These are phyloP conservation scores for Verticillium nubilum DNA, from an alignment of 2,329 filamentous ascomycete genomes.

Conservation along the genomic window DNA sequence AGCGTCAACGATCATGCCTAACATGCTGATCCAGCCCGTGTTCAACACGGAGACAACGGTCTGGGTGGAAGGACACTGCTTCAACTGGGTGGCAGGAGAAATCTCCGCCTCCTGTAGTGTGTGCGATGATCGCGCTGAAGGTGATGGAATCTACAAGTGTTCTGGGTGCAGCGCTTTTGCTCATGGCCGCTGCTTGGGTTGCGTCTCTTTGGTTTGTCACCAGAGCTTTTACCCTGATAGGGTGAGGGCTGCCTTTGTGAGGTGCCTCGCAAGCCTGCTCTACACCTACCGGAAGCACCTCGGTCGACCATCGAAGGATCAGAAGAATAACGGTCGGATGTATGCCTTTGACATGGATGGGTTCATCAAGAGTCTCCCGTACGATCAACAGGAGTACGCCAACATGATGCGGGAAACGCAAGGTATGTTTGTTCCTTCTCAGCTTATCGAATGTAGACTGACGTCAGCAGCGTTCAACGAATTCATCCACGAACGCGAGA, in stretches of 20 bases:
- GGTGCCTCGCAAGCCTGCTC: conserved; percentile 59
- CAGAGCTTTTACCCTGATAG: conserved; percentile 57
- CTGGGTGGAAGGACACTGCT: conserved; percentile 82
- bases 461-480: conserved; percentile 57
- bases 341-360: conserved; percentile 62
- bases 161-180: conserved; percentile 54
- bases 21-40: conserved; percentile 74
- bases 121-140: conserved; percentile 68
- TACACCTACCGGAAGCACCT: conserved; percentile 63
- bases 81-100: conserved; percentile 60
- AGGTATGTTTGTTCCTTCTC: conserved; percentile 35
- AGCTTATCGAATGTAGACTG: conserved; percentile 12
- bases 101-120: conserved; percentile 59
- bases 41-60: conserved; percentile 72
- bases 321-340: conserved; percentile 54
- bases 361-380: conserved; percentile 58
- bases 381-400: conserved; percentile 61
- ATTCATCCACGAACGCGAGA: conserved; percentile 79
- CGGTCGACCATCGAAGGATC: conserved; percentile 52
- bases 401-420: conserved; percentile 62
- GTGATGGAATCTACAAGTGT: conserved; percentile 72
- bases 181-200: conserved; percentile 56
- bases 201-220: conserved; percentile 59
- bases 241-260: conserved; percentile 58
- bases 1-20: conserved; percentile 82